These are phyloP conservation scores for Scolecobasidium constrictum DNA, from an alignment of 2,329 filamentous ascomycete species.

Conservation along the genomic window DNA sequence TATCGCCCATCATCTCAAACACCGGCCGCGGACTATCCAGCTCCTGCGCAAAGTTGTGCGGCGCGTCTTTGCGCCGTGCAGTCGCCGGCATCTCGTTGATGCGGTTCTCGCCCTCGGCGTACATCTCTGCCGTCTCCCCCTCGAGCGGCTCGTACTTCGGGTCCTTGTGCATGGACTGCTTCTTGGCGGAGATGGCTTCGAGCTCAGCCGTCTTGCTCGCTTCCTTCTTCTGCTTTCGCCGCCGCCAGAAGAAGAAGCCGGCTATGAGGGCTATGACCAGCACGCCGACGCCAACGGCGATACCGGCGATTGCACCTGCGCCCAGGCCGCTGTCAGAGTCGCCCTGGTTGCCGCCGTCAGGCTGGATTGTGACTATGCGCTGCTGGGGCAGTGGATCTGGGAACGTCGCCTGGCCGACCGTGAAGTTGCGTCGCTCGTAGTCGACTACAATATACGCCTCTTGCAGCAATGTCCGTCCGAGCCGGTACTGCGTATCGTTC, in stretches of 20 bases:
- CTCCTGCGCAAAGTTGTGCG: not conserved
- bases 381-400: conserved; percentile 4
- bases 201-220: not conserved
- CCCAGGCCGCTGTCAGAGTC: conserved; percentile 3
- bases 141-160: not conserved
- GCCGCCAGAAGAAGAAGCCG: conserved; percentile 5
- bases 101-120: conserved; percentile 4
- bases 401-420: conserved; percentile 9
- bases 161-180: not conserved
- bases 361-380: conserved; percentile 10
- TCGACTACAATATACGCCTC: conserved; percentile 30
- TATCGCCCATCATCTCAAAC: conserved; percentile 1
- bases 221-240: conserved; percentile 1
- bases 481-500: conserved; percentile 25
- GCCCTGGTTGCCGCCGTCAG: not conserved
- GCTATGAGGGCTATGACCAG: not conserved
- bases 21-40: not conserved
- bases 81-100: conserved; percentile 4
- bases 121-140: conserved; percentile 4
- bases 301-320: conserved; percentile 12
- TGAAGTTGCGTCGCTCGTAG: conserved; percentile 17
- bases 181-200: not conserved
- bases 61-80: conserved; percentile 1
- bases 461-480: conserved; percentile 29
- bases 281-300: conserved; percentile 9